phyloP scores from a whole-genome alignment of 192 early-diverging fungal species.

The Coemansia sp. region DNA sequence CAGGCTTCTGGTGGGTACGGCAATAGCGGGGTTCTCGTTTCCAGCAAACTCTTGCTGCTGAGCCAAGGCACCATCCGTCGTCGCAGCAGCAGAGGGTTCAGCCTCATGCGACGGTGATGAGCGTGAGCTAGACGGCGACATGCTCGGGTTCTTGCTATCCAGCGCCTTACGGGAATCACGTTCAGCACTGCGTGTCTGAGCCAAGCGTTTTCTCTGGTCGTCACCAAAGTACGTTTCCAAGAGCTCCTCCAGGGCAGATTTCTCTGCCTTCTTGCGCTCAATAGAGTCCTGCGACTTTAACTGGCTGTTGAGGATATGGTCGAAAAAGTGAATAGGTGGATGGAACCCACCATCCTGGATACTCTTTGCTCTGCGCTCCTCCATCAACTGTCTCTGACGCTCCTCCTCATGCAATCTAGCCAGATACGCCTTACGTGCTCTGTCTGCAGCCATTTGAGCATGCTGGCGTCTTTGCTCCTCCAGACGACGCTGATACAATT shows the following conservation, averaged over 20 bases:
- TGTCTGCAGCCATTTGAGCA: constrained; percentile 11
- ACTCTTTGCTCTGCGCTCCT: background rate
- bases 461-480: constrained; percentile 24
- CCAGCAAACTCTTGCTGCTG: background rate
- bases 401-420: constrained; percentile 16
- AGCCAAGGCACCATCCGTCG: too few relatives aligned
- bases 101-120: background rate
- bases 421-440: constrained; percentile 19
- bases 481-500: constrained; percentile 16
- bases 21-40: background rate
- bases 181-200: too few relatives aligned
- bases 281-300: constrained; percentile 29
- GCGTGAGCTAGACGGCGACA: background rate
- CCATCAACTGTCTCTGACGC: constrained; percentile 8
- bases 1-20: background rate
- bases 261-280: constrained; percentile 32
- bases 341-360: constrained; percentile 3
- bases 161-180: too few relatives aligned
- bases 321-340: constrained; percentile 42
- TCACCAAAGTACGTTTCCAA: constrained; percentile 35
- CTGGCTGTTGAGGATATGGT: constrained; percentile 32
- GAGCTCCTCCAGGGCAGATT: constrained; percentile 14
- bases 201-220: too few relatives aligned
- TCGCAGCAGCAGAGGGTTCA: background rate
- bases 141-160: too few relatives aligned